These are phyloP conservation scores for Pleurotus cornucopiae DNA, from an alignment of 768 basidiomycete species.

Conservation along the genomic window DNA sequence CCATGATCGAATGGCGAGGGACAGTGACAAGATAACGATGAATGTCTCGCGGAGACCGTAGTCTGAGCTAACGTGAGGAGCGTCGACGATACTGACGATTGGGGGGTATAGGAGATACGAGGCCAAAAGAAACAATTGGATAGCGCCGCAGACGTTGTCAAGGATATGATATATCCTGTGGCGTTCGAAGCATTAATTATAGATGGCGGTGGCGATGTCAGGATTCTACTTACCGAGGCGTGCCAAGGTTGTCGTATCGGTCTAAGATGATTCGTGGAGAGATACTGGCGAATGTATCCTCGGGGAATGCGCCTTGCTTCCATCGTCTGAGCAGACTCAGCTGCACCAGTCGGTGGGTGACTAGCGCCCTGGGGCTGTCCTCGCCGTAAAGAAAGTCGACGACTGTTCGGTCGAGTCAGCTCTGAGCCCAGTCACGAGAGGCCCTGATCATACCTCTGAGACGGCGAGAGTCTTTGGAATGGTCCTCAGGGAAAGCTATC, in stretches of 20 bases:
- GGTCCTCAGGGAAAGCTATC: constrained; percentile 35
- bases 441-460: background rate
- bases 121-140: constrained; percentile 37
- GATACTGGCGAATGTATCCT: background rate
- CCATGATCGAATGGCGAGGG: constrained; percentile 28
- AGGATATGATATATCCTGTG: constrained; percentile 40
- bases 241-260: constrained; percentile 34
- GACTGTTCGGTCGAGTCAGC: constrained; percentile 23
- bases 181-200: background rate
- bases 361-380: constrained; percentile 31
- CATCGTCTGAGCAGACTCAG: constrained; percentile 35
- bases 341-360: constrained; percentile 35
- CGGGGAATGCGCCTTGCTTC: constrained; percentile 24
- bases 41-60: constrained; percentile 30
- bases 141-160: constrained; percentile 33
- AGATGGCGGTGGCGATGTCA: background rate
- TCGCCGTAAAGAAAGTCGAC: constrained; percentile 32
- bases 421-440: too few relatives aligned
- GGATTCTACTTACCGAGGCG: constrained; percentile 37
- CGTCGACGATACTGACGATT: constrained; percentile 19
- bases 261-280: constrained; percentile 10
- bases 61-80: constrained; percentile 7
- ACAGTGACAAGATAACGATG: constrained; percentile 34
- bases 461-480: constrained; percentile 10
- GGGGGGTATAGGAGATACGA: constrained; percentile 41